These are phyloP conservation scores for Chaetomium tenue DNA, from an alignment of 495 filamentous ascomycete genomes.

Conservation along the genomic window DNA sequence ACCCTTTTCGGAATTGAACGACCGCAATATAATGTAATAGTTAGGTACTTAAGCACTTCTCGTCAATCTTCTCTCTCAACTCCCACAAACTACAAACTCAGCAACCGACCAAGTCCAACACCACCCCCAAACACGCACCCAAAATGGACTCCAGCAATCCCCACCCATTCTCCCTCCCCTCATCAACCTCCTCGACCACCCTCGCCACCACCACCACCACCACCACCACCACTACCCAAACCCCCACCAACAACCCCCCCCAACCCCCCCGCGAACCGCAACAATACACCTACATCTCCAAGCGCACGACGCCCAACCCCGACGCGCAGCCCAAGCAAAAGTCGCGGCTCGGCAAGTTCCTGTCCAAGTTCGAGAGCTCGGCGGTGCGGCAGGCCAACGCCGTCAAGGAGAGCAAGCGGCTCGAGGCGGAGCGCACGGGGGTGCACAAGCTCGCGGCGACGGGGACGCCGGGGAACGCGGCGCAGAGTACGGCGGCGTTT, in stretches of 20 bases:
- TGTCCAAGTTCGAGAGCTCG: slow-evolving; percentile 28
- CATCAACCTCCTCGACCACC: too few relatives aligned
- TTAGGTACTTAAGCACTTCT: too few relatives aligned
- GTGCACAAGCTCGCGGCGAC: slow-evolving; percentile 9
- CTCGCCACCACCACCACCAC: too few relatives aligned
- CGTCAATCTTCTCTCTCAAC: too few relatives aligned
- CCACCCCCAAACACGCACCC: too few relatives aligned
- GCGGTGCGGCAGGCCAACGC: slow-evolving; percentile 20
- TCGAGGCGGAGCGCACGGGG: slow-evolving; percentile 23
- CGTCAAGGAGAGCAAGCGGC: slow-evolving; percentile 8
- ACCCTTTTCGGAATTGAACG: too few relatives aligned
- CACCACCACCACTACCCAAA: not conserved
- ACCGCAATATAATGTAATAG: too few relatives aligned
- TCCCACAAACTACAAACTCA: too few relatives aligned
- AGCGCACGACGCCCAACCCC: slow-evolving; percentile 8
- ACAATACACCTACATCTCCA: not conserved
- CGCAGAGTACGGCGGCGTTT: not conserved
- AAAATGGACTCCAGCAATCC: too few relatives aligned
- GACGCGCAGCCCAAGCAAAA: slow-evolving; percentile 23
- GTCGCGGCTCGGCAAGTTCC: slow-evolving; percentile 21
- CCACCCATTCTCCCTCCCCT: too few relatives aligned
- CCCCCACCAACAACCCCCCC: not conserved
- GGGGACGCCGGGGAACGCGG: not conserved
- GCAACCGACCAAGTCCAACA: too few relatives aligned
- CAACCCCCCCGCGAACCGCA: not conserved